Percentiles rank a stretch among this genome's conserved stretches.
These are phyloP conservation scores for Fusarium sp. DNA, from an alignment of 2,329 filamentous ascomycete species.

Conservation along the genomic window DNA sequence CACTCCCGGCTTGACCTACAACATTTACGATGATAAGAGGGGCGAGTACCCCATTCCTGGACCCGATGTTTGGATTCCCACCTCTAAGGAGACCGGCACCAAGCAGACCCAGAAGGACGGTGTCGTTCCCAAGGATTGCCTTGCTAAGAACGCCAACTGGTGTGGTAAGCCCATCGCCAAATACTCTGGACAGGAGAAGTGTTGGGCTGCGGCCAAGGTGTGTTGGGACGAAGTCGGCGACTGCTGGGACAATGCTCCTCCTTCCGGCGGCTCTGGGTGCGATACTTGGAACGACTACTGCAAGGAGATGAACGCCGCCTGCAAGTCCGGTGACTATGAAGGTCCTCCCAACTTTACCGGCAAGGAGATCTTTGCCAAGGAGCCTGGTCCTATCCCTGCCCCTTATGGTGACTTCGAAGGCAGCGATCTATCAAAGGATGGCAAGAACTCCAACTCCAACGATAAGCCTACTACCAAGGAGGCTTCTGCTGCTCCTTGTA, in stretches of 20 bases:
- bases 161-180: slow-evolving; percentile 73
- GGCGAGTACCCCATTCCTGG: slow-evolving; percentile 69
- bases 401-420: slow-evolving; percentile 49
- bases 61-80: slow-evolving; percentile 66
- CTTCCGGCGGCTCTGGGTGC: slow-evolving; percentile 74
- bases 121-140: slow-evolving; percentile 68
- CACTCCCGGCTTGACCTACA: slow-evolving; percentile 72
- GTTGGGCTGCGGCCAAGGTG: slow-evolving; percentile 69
- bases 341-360: slow-evolving; percentile 65
- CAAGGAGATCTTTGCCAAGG: slow-evolving; percentile 51
- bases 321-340: slow-evolving; percentile 59
- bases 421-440: slow-evolving; percentile 31
- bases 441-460: slow-evolving; percentile 30
- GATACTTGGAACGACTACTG: slow-evolving; percentile 76
- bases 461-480: slow-evolving; percentile 17
- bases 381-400: slow-evolving; percentile 55
- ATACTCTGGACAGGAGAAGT: slow-evolving; percentile 70
- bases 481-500: slow-evolving; percentile 16
- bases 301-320: slow-evolving; percentile 61
- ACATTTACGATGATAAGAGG: slow-evolving; percentile 70
- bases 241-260: slow-evolving; percentile 73
- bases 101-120: slow-evolving; percentile 59
- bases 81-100: slow-evolving; percentile 35
- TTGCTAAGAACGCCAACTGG: slow-evolving; percentile 81
- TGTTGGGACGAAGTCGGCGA: slow-evolving; percentile 72